Conservation (phyloP, 164 flowering plant genomes). For the Akebia trifoliata region DNA sequence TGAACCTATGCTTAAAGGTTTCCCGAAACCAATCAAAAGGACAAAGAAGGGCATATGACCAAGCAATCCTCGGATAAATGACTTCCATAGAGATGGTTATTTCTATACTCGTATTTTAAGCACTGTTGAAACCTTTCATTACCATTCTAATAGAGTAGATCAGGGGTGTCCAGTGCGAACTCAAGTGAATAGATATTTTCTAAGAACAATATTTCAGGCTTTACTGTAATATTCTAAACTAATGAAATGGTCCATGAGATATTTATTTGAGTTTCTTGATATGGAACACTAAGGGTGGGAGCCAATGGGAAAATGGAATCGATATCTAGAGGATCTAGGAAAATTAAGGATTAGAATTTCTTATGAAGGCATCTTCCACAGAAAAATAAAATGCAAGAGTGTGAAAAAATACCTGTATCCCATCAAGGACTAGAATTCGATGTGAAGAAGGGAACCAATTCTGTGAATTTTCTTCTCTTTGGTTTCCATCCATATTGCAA, state of each 20-base stretch:
- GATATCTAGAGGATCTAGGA: neutral
- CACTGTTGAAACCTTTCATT: neutral
- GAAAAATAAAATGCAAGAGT: neutral
- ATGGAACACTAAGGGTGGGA: neutral
- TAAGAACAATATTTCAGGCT: neutral
- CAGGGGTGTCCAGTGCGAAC: neutral
- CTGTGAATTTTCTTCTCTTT: constrained; percentile 24
- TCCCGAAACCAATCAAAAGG: neutral
- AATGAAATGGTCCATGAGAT: neutral
- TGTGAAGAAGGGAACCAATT: constrained; percentile 55
- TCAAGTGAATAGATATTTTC: neutral
- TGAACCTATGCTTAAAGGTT: neutral
- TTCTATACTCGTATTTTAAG: neutral
- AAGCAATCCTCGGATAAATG: neutral
- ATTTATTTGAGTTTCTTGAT: too few species aligned
- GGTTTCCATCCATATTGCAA: constrained; percentile 27
- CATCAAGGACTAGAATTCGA: constrained; percentile 82
- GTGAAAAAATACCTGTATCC: constrained; percentile 79
- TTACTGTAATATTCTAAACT: neutral
- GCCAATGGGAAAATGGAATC: neutral
- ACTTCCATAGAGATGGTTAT: neutral
- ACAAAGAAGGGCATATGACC: neutral
- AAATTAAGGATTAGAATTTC: neutral
- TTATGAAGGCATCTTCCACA: neutral
- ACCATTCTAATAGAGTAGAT: neutral